Conservation (phyloP, 1,284 basidiomycete genomes). For the Dichomitus squalens region DNA sequence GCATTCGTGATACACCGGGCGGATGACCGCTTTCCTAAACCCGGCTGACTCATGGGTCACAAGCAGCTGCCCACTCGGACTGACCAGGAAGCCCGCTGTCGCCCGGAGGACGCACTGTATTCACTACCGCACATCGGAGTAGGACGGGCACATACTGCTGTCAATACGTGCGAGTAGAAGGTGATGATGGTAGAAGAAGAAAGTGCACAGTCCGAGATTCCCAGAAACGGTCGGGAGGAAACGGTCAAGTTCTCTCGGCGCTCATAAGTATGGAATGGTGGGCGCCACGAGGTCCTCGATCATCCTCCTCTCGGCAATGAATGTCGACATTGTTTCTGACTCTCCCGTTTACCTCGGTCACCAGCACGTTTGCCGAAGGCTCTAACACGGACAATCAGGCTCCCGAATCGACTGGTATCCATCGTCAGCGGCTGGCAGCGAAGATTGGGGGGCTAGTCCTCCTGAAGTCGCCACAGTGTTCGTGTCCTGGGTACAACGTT, state of each 20-base stretch:
- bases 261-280: too few species aligned
- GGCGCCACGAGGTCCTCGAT: too few species aligned
- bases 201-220: background rate
- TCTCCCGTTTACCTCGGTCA: too few species aligned
- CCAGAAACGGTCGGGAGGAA: background rate
- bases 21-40: background rate
- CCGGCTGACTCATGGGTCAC: background rate
- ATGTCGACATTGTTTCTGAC: too few species aligned
- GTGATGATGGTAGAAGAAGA: background rate
- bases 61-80: background rate
- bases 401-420: too few species aligned
- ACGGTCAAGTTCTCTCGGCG: background rate
- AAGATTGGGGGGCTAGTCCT: too few species aligned
- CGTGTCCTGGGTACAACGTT: too few species aligned
- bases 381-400: too few species aligned
- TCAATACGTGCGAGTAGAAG: background rate
- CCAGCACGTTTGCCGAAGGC: too few species aligned
- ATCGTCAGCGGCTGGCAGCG: too few species aligned
- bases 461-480: too few species aligned
- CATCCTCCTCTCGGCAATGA: too few species aligned
- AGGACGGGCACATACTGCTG: background rate
- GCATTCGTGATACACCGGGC: background rate
- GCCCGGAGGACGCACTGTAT: background rate
- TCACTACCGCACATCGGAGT: background rate
- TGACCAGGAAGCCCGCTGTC: background rate